Base-by-base conservation (phyloP, 2,329 filamentous ascomycete species). In the Allantophomopsis cytisporea region DNA sequence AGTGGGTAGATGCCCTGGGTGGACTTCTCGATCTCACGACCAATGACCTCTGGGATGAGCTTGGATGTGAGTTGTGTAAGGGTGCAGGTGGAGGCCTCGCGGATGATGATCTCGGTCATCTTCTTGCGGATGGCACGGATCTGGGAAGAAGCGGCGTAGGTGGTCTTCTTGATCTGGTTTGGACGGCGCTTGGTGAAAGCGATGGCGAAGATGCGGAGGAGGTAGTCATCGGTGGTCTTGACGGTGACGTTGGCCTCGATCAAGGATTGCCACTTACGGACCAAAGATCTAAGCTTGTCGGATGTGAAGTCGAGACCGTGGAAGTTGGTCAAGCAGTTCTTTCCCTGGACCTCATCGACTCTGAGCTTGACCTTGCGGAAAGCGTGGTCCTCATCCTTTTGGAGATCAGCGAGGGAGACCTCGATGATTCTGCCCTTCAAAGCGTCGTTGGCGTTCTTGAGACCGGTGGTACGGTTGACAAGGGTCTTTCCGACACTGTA, bases 161-260 rank as follows among this genome's bases (percentile, higher is more conserved):
- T 98, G 60, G 91, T 98, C 84, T 96, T 98, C 84, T 94, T 94
- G 76, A 98, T 89, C 78, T 98, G 91, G 77, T 96, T 98, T 58
- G 86, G 87, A 62, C 91, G 83, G 68, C 87, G 79, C 83, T 96
- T 96, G 69, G 91, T 98, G 78, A 98, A 98, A 57, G 85, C 91
- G 57, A 98, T 98, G 65, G 86, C 86, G 74, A 98, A 98, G 57
- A 98, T 81, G 60, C 91, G 86, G 70, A 98, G 79, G 64, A 96
- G 88, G 76, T 98, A 96, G 71, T 98, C 91, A 64, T 98, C 91
- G 64, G 91, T 96, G 59, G 91, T 96, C 84, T 96, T 96, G 76
- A 98, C 88, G 53, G 93, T 94, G 61, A 96, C 80, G 68, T 98
- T 98, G 75, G 91, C 91, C 80, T 98, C 91, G 56, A 98, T 96